Evolutionary conservation across 2,329 filamentous ascomycete species (phyloP).

Genomic region (Didymella arachidicola): DNA sequence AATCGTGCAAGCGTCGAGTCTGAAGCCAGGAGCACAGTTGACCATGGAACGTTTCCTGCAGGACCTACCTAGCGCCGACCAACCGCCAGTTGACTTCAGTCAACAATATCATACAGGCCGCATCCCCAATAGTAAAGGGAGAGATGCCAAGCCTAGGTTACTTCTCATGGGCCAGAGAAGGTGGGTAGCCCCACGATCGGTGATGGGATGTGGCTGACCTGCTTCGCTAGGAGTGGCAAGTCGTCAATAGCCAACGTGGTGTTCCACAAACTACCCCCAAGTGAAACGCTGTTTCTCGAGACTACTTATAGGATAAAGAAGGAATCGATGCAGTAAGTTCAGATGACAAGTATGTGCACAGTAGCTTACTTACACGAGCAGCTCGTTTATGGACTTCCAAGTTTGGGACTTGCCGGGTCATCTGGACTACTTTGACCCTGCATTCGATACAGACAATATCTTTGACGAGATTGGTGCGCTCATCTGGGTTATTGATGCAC

Average conservation of each 20-base stretch:
- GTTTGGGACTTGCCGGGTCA: conserved; percentile 98
- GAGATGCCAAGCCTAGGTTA: conserved; percentile 78
- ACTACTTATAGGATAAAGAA: conserved; percentile 95
- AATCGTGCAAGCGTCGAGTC: conserved; percentile 35
- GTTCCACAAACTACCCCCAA: conserved; percentile 97
- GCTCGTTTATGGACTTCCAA: conserved; percentile 99
- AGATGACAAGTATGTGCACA: not conserved
- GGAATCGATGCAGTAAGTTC: conserved; percentile 86
- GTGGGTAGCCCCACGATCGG: conserved; percentile 57
- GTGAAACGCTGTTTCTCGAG: conserved; percentile 94
- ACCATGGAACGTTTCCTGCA: conserved; percentile 55
- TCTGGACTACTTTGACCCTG: conserved; percentile 88
- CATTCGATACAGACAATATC: conserved; percentile 89
- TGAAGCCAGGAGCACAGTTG: conserved; percentile 52
- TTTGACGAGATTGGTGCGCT: conserved; percentile 93
- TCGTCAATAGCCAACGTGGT: conserved; percentile 98
- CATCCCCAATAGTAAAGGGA: conserved; percentile 58
- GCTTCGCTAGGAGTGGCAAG: conserved; percentile 80
- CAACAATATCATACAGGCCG: conserved; percentile 54
- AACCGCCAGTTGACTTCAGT: conserved; percentile 47
- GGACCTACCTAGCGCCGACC: conserved; percentile 53
- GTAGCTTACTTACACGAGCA: conserved; percentile 49
- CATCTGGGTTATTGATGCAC: conserved; percentile 98
- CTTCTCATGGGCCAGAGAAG: conserved; percentile 95
- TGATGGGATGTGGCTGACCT: conserved; percentile 23